Evolutionary conservation across 257 asterid species (phyloP).

Genomic region (Anisodus tanguticus): DNA sequence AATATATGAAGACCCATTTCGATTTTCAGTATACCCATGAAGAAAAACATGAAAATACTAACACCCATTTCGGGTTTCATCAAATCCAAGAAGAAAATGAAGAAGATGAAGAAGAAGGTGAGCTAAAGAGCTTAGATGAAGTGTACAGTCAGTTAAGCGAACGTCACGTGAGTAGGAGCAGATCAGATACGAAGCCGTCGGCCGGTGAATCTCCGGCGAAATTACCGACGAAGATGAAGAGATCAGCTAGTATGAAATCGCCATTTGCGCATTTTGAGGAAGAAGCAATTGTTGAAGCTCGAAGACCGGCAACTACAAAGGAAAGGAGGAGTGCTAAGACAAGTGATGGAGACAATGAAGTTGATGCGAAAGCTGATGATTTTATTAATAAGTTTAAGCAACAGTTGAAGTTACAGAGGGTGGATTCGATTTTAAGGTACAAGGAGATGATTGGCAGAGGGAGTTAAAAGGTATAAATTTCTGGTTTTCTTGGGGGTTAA

Average conservation of each 20-base stretch:
- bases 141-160: constrained; percentile 53
- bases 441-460: constrained; percentile 75
- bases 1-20: constrained; percentile 22
- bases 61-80: constrained; percentile 30
- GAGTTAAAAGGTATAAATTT: constrained; percentile 40
- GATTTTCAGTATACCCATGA: constrained; percentile 30
- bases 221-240: constrained; percentile 57
- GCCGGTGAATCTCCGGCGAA: constrained; percentile 53
- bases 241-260: constrained; percentile 62
- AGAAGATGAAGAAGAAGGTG: constrained; percentile 35
- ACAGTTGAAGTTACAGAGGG: constrained; percentile 82
- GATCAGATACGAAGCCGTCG: constrained; percentile 64
- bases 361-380: constrained; percentile 80
- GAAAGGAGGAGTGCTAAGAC: constrained; percentile 46
- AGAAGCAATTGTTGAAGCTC: constrained; percentile 54
- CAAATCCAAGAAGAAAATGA: constrained; percentile 35
- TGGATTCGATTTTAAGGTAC: constrained; percentile 75
- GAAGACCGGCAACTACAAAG: constrained; percentile 72
- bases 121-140: constrained; percentile 57
- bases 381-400: constrained; percentile 83
- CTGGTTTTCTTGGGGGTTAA: constrained; percentile 29
- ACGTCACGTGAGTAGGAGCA: constrained; percentile 51
- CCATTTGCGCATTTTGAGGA: constrained; percentile 54
- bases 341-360: constrained; percentile 52
- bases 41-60: constrained; percentile 17